These are phyloP conservation scores for Dendrobium catenatum DNA, from an alignment of 106 monocot genomes.

Conservation along the genomic window DNA sequence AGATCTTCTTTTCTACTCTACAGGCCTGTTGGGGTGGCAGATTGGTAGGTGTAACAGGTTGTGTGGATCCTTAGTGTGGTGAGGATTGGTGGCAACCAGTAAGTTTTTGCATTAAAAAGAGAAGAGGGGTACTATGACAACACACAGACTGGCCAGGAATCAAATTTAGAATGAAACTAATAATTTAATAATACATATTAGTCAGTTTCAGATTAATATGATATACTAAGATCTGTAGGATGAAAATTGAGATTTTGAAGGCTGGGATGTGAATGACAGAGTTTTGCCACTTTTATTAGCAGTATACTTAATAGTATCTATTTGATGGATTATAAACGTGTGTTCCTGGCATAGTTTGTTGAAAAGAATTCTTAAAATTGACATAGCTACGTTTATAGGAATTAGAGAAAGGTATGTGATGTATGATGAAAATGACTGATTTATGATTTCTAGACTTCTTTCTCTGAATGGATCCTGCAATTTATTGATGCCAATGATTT, in stretches of 20 bases:
- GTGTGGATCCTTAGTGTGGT: no score
- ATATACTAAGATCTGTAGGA: not conserved
- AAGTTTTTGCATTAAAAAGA: no score
- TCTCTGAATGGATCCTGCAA: constrained; percentile 83
- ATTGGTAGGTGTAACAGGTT: no score
- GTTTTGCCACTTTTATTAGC: not conserved
- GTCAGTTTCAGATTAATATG: not conserved
- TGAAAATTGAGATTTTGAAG: not conserved
- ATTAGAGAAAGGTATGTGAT: not conserved
- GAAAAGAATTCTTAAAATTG: not conserved
- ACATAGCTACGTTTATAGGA: not conserved
- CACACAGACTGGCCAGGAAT: no score
- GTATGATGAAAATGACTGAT: not conserved
- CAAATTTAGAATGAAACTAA: no score
- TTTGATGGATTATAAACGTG: not conserved
- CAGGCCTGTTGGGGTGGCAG: no score
- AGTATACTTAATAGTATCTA: not conserved
- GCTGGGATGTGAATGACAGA: not conserved
- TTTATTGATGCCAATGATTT: constrained; percentile 75
- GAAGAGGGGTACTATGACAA: no score
- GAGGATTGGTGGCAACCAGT: no score
- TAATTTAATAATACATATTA: no score
- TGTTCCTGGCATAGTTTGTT: not conserved
- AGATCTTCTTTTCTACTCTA: no score
- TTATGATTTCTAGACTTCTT: not conserved